Percentiles rank a stretch among this genome's conserved stretches.
These are phyloP conservation scores for Panicum hallii DNA, from an alignment of 202 grass and related monocot species.

Conservation along the genomic window DNA sequence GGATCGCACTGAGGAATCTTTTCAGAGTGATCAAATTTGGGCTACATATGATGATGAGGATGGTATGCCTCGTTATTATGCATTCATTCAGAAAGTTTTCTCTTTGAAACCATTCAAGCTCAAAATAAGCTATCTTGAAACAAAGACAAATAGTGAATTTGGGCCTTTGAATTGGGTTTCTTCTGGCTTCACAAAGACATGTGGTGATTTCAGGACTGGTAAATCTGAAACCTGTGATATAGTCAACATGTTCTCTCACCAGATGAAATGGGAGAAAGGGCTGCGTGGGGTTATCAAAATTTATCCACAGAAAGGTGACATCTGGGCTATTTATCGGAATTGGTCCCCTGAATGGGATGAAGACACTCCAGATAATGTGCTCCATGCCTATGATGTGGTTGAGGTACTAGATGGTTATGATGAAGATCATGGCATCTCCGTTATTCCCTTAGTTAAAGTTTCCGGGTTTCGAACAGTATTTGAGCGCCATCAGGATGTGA, in stretches of 20 bases:
- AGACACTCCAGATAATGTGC: conserved; percentile 65
- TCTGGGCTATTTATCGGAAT: conserved; percentile 83
- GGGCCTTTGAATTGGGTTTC: conserved; percentile 77
- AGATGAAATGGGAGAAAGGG: conserved; percentile 85
- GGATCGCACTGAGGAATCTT: conserved; percentile 66
- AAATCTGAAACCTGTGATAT: conserved; percentile 69
- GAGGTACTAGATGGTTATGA: conserved; percentile 70
- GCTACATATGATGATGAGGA: conserved; percentile 90
- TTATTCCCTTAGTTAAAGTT: conserved; percentile 67
- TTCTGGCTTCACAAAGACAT: conserved; percentile 81
- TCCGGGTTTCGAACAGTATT: conserved; percentile 67
- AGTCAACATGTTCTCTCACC: conserved; percentile 85
- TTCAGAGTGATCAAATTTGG: conserved; percentile 81
- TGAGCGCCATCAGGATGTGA: conserved; percentile 47
- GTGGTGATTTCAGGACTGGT: conserved; percentile 71
- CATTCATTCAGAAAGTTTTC: conserved; percentile 75
- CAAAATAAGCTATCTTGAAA: conserved; percentile 72
- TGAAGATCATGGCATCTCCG: conserved; percentile 63
- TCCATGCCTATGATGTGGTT: conserved; percentile 75
- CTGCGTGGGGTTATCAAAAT: conserved; percentile 66
- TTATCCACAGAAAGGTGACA: conserved; percentile 81
- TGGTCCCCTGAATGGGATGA: conserved; percentile 76
- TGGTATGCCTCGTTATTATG: conserved; percentile 89
- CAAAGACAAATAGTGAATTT: conserved; percentile 73
- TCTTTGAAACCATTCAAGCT: conserved; percentile 75